These are phyloP conservation scores for Leccinellum luteum DNA, from an alignment of 768 basidiomycete genomes.

Conservation along the genomic window DNA sequence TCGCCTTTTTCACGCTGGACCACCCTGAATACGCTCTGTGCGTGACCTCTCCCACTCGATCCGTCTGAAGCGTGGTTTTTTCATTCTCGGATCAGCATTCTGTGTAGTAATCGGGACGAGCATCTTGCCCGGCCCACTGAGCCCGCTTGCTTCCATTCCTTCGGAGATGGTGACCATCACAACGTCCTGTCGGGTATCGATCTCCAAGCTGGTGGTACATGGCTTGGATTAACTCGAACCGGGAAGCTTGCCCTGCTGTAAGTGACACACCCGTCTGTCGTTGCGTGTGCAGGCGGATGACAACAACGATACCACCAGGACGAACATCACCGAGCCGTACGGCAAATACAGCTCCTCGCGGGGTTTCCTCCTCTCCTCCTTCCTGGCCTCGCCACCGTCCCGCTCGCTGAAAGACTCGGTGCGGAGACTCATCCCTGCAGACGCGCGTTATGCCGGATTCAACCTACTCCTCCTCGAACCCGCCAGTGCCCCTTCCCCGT, in stretches of 20 bases:
- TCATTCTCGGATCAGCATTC: conserved; percentile 44
- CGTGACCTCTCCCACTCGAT: conserved; percentile 16
- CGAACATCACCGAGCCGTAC: conserved; percentile 78
- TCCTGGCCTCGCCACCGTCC: conserved; percentile 54
- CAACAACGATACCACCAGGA: conserved; percentile 43
- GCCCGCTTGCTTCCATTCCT: conserved; percentile 66
- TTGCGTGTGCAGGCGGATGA: neutral
- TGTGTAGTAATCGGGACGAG: conserved; percentile 80
- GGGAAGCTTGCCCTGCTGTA: conserved; percentile 75
- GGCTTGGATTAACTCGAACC: conserved; percentile 68
- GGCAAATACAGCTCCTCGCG: conserved; percentile 54
- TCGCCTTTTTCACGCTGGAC: conserved; percentile 74
- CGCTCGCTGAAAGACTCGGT: conserved; percentile 49
- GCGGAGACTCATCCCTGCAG: conserved; percentile 43
- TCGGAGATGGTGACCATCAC: conserved; percentile 37
- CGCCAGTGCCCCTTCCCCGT: conserved; percentile 15
- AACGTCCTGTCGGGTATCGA: conserved; percentile 74
- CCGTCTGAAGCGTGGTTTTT: neutral
- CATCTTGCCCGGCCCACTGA: conserved; percentile 62
- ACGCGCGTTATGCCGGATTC: conserved; percentile 71
- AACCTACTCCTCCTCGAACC: conserved; percentile 67
- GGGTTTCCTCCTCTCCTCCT: conserved; percentile 65
- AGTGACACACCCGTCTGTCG: conserved; percentile 29
- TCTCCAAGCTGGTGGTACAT: conserved; percentile 70
- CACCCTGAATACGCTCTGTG: conserved; percentile 79